Conservation (phyloP, 2,329 filamentous ascomycete species). For the Penicillium glabrum region DNA sequence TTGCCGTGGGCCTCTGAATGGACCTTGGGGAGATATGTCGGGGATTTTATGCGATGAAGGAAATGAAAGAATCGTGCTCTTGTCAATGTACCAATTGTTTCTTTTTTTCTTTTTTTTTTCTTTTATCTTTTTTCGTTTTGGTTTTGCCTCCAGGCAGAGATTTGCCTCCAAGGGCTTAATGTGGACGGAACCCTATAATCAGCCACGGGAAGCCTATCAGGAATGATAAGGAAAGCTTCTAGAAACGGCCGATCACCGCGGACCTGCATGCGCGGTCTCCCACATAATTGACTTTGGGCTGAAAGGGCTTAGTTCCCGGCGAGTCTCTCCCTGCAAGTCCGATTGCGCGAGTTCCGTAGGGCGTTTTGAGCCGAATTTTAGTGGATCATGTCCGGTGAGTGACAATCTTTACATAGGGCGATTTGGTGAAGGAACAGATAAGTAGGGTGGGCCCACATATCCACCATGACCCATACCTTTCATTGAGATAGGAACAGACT, state of each 20-base stretch:
- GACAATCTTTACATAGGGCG: slow-evolving; percentile 20
- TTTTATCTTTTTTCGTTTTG: background rate
- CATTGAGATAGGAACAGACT: background rate
- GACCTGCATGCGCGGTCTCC: slow-evolving; percentile 2
- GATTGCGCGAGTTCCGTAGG: background rate
- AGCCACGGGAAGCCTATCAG: background rate
- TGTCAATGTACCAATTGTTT: background rate
- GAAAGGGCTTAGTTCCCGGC: slow-evolving; percentile 6
- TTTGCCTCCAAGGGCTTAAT: background rate
- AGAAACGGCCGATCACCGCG: slow-evolving; percentile 10
- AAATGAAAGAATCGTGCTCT: background rate
- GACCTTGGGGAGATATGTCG: background rate
- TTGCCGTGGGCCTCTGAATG: background rate
- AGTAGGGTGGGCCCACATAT: slow-evolving; percentile 14
- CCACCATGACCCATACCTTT: slow-evolving; percentile 1
- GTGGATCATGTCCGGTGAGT: background rate
- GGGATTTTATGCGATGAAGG: background rate
- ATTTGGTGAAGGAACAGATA: slow-evolving; percentile 22
- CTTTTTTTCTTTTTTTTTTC: background rate
- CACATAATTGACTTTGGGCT: background rate
- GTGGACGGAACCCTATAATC: too few species aligned
- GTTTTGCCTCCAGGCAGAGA: background rate
- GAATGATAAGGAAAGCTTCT: slow-evolving; percentile 2
- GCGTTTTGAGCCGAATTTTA: background rate
- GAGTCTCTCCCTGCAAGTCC: background rate